Evolutionary conservation across 2,329 filamentous ascomycete genomes (phyloP), one percentile per base, ranked within the genome.

Genomic region (Talaromyces atroroseus): DNA sequence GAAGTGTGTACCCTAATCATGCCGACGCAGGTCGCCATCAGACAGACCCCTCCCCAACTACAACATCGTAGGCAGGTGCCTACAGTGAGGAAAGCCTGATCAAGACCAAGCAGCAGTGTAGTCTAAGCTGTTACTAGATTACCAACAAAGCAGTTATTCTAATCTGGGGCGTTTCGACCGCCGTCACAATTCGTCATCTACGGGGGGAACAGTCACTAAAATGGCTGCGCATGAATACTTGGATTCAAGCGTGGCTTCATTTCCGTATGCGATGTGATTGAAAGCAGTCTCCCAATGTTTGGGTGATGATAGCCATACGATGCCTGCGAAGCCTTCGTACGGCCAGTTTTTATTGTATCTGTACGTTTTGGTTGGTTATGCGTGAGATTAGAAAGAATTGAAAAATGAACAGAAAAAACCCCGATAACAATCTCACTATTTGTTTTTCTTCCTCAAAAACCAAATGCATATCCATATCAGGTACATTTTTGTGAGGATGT

Each of bases 161-260:
- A 40, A 1, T 40, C 20, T 40, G 2, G 2, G 36, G 36, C 36
- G 36, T 40, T 40, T 40, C n/a, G 36, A 40, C 36, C 20, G 16
- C 36, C n/a, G 16, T 5, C 36, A 5, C n/a, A 18, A 40, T 40
- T 40, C 36, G 6, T 44, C 18, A 44, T 36, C n/a, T 51, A 42
- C 62, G 14, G 60, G 61, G 12, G 66, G 66, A 45, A 69, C 58
- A 0, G 55, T 48, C 2, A 63, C 65, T 10, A 69, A 23, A 1
- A 68, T 65, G 0, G 65, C 62, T 20, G 61, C 64, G 34, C 26
- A 60, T 1, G 63, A 68, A 40, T 67, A 68, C 1, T 51, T 6
- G 1, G 49, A 56, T 1, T n/a, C 50, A 6, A 63, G 24, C 0
- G 48, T 29, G 11, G 62, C 10, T 14, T 68, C 32, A 14, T 69